These are phyloP conservation scores for Sanghuangporus baumii DNA, from an alignment of 1,284 basidiomycete genomes.

Conservation along the genomic window DNA sequence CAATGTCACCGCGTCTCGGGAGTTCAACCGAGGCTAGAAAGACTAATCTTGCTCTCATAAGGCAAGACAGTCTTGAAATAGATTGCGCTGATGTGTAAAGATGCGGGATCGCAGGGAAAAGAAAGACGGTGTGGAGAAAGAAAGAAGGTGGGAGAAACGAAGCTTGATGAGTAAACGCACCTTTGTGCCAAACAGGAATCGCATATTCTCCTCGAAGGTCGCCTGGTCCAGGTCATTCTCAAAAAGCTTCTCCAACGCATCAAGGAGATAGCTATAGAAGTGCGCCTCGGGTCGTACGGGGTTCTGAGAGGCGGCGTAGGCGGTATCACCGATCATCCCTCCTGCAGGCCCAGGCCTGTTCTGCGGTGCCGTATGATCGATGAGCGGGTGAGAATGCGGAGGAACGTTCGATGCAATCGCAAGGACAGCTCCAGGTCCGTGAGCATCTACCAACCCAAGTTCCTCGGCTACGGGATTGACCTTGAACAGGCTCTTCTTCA, in stretches of 20 bases:
- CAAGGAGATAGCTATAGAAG: slow-evolving; percentile 86
- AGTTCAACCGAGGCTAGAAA: no score
- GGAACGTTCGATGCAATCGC: slow-evolving; percentile 56
- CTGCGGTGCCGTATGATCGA: slow-evolving; percentile 8
- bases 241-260: slow-evolving; percentile 91
- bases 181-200: slow-evolving; percentile 95
- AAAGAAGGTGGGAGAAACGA: slow-evolving; percentile 16
- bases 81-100: no score
- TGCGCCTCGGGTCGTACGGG: slow-evolving; percentile 39
- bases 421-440: slow-evolving; percentile 64
- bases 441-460: slow-evolving; percentile 69
- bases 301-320: slow-evolving; percentile 19
- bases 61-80: no score
- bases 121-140: slow-evolving; percentile 27
- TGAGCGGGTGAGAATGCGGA: slow-evolving; percentile 27
- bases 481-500: slow-evolving; percentile 42
- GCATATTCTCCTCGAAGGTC: slow-evolving; percentile 91
- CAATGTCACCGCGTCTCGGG: no score
- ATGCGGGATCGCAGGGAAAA: no score
- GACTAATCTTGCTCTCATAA: no score
- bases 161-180: slow-evolving; percentile 45
- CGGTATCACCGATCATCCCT: neutral
- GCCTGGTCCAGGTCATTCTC: slow-evolving; percentile 87
- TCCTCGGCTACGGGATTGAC: slow-evolving; percentile 70
- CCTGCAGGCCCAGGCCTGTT: neutral